A percentile compares a stretch with the other conserved stretches of the same genome.
phyloP scores from a whole-genome alignment of 163 green algal genomes.

The Scenedesmus sp. region DNA sequence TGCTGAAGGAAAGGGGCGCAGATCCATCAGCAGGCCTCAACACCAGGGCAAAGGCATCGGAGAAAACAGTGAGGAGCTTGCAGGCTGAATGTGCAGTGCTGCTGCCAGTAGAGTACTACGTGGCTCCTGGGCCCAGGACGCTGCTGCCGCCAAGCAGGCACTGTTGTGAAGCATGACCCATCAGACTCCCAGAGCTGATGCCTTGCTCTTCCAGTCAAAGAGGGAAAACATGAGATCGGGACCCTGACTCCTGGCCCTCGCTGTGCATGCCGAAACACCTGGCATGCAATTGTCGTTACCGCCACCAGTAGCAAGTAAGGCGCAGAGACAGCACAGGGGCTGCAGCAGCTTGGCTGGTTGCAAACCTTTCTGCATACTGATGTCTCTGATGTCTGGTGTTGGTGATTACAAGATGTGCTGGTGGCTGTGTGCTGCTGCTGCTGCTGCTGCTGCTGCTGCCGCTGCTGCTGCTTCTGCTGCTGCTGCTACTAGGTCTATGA shows the following conservation, averaged over 20 bases:
- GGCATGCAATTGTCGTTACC: no score
- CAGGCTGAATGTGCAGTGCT: not conserved
- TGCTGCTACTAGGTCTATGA: slow-evolving; percentile 30
- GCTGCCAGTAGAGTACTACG: not conserved
- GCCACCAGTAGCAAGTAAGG: not conserved
- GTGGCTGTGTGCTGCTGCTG: no score
- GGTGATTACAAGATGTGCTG: no score
- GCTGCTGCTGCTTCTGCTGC: not conserved
- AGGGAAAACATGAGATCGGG: no score
- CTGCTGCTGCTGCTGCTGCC: not conserved
- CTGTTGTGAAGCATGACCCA: not conserved
- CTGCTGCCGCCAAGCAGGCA: no score
- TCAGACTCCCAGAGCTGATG: not conserved
- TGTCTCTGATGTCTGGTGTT: no score
- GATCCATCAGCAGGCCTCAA: slow-evolving; percentile 46
- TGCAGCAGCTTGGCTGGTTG: not conserved
- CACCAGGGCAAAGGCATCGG: slow-evolving; percentile 44
- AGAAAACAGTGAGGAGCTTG: slow-evolving; percentile 39
- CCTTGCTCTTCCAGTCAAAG: not conserved
- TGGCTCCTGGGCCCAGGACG: no score
- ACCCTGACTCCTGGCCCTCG: no score
- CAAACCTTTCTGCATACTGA: no score
- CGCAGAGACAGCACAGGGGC: not conserved
- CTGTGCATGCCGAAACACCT: no score
- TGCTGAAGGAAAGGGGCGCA: slow-evolving; percentile 45